Percentiles rank a stretch among this genome's conserved stretches.
Conservation (phyloP, 371 early-diverging fungal species). For the Capillidium heterosporum region DNA sequence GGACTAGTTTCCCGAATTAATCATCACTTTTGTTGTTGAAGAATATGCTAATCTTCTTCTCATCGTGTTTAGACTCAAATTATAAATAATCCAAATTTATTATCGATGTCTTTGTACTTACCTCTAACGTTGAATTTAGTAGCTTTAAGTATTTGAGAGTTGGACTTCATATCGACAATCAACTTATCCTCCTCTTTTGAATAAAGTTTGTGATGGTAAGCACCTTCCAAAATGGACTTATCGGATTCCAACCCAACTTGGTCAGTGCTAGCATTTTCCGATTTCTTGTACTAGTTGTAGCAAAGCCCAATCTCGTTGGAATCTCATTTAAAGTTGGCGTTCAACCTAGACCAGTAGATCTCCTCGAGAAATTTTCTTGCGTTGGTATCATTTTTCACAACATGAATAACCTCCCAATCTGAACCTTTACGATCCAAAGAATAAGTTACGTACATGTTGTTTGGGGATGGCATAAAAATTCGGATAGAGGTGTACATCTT, state of each 20-base stretch:
- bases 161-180: constrained; percentile 25
- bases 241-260: neutral
- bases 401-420: constrained; percentile 40
- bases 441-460: constrained; percentile 18
- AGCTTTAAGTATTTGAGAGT: no score
- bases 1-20: no score
- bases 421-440: constrained; percentile 29
- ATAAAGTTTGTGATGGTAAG: neutral
- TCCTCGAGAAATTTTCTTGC: constrained; percentile 11
- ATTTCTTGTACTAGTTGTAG: constrained; percentile 12
- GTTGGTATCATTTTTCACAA: constrained; percentile 12
- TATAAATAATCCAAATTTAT: neutral
- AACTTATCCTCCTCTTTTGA: constrained; percentile 19
- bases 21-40: constrained; percentile 17
- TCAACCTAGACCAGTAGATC: constrained; percentile 32
- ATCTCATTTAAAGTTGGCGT: constrained; percentile 27
- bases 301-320: constrained; percentile 44
- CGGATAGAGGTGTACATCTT: no score
- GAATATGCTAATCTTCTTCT: constrained; percentile 23
- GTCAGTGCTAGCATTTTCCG: neutral
- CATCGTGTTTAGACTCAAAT: constrained; percentile 12
- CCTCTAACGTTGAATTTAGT: no score
- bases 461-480: constrained; percentile 25
- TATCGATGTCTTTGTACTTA: constrained; percentile 14
- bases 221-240: neutral